These are phyloP conservation scores for Dipteronia dyeriana DNA, from an alignment of 345 rosid genomes.

Conservation along the genomic window DNA sequence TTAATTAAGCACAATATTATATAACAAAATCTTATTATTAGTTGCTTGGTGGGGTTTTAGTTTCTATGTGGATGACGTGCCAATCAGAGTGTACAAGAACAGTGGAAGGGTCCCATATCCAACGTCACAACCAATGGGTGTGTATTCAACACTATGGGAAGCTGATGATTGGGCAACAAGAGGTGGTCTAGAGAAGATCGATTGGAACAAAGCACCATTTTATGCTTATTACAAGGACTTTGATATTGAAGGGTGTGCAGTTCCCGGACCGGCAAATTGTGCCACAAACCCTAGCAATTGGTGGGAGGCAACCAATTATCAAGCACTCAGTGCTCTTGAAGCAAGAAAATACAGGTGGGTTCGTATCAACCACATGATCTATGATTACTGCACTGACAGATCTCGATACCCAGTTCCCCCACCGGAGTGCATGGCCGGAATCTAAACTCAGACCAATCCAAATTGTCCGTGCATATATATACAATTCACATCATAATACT, in stretches of 20 bases:
- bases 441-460: conserved; percentile 27
- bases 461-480: conserved; percentile 6
- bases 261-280: conserved; percentile 76
- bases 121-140: conserved; percentile 76
- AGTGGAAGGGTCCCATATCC: conserved; percentile 66
- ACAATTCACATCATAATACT: background rate
- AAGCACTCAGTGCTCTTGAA: conserved; percentile 65
- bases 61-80: conserved; percentile 74
- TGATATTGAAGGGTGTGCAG: conserved; percentile 83
- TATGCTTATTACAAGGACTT: conserved; percentile 82
- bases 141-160: conserved; percentile 93
- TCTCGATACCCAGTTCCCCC: conserved; percentile 79
- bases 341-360: conserved; percentile 90
- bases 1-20: too few species aligned
- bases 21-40: too few species aligned
- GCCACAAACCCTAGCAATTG: conserved; percentile 61
- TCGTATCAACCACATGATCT: conserved; percentile 88
- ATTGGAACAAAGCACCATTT: conserved; percentile 93
- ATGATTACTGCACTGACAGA: conserved; percentile 83
- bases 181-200: conserved; percentile 87
- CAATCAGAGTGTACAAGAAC: conserved; percentile 91
- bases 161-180: conserved; percentile 99
- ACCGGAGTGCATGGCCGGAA: conserved; percentile 73
- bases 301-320: conserved; percentile 78
- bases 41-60: conserved; percentile 32